Evolutionary conservation across 345 rosid species (phyloP), one percentile per base, ranked within the genome.

Genomic region (Gossypium raimondii): DNA sequence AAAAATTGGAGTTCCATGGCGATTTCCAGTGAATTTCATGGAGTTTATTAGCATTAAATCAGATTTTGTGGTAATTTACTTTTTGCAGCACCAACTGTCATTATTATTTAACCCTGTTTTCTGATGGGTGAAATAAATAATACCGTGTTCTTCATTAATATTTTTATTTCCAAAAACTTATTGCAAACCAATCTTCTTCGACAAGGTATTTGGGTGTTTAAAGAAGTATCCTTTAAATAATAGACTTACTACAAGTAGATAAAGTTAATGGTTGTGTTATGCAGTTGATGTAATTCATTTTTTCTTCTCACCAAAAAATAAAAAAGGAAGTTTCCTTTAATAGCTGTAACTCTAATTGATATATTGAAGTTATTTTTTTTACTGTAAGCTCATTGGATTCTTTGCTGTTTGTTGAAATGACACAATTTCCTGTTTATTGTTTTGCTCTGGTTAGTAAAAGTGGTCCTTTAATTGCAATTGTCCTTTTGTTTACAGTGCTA

Each of bases 401-500:
- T 47, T 24, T 67, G 7, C 2, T 25, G 14, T 64, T 1, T 6
- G 17, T 18, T 67, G 55, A 44, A 22, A 17, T 14, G 2, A 24
- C 1, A 11, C 0, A 48, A n/a, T 24, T 24, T 47, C 59, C 17
- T 43, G 70, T 44, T 67, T 43, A 18, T 22, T 43, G 9, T 66
- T 5, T 55, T 12, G 41, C 45, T 43, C 2, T 34, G 25, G 4
- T 57, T 47, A 25, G 52, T 68, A 20, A 8, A 16, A 3, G 27
- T 56, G 57, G 38, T 25, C 71, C 78, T 76, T 34, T 67, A 75
- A 74, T 72, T 73, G 43, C 29, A 24, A 12, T 34, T 47, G n/a
- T 51, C 74, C 65, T 73, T 48, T 72, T 61, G 17, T 74, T 63
- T 84, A 80, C 85, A 95, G 98, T 78, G 98, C 88, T 71, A 95